Base-by-base conservation (phyloP, 441 rosid species). In the Lepidium campestre region DNA sequence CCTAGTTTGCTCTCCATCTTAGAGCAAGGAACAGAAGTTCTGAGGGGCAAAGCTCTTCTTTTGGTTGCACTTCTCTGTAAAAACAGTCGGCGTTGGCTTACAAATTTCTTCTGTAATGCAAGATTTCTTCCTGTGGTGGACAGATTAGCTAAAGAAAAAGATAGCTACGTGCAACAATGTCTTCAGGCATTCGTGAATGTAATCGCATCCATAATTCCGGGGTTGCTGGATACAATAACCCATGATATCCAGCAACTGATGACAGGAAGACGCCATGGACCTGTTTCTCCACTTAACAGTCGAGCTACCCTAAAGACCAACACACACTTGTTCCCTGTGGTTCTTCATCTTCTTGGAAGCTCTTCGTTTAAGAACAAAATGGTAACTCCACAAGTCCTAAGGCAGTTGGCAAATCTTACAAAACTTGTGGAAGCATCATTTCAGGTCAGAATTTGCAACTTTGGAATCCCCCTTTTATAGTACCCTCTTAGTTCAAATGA, bases 311-410 rank as follows among this genome's bases (percentile, higher is more conserved):
- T 85, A 60, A 94, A 84, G 85, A 83, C 86, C 53, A 89, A 73
- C 70, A 71, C 78, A 69, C 90, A 91, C 71, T 68, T 85, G 69
- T 86, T 94, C 73, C 91, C 96, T 2, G 89, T 89, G 55, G 82
- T 91, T 75, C 96, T 94, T 77, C 93, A 91, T 79, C 96, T 94
- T 65, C 96, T 91, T 29, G 90, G 90, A 50, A 91, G 90, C 76
- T 82, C 83, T 39, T 78, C 86, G 62, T 89, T 94, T 67, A 94
- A 84, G 79, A 85, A 78, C 78, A 91, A 75, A 77, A 83, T 89
- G 78, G 88, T 84, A 65, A 87, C 77, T 73, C 73, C 42, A 58
- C 94, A 81, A 64, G 85, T 88, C 72, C 79, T 85, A 57, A 86
- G 80, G 78, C 97, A 91, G 78, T 63, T 94, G 76, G 91, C 93